phyloP scores from a whole-genome alignment of 768 basidiomycete genomes.

The Exidia glandulosa region DNA sequence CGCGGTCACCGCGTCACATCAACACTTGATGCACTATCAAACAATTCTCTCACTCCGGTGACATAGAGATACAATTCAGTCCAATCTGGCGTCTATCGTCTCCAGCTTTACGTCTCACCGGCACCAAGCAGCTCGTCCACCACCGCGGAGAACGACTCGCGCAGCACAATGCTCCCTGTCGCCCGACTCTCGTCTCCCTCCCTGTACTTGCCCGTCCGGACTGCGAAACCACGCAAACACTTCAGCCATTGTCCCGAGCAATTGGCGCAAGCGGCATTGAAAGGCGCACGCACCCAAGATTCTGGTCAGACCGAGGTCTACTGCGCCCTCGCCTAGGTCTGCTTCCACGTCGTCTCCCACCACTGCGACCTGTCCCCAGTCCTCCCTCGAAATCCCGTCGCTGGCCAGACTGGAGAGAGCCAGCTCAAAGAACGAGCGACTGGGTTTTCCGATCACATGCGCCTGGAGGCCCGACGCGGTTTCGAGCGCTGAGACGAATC shows the following conservation, averaged over 20 bases:
- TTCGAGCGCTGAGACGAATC: slow-evolving; percentile 57
- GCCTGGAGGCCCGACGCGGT: slow-evolving; percentile 37
- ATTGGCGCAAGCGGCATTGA: not conserved
- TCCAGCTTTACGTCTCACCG: not conserved
- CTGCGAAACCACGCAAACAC: slow-evolving; percentile 22
- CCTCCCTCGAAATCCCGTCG: slow-evolving; percentile 8
- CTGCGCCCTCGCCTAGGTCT: slow-evolving; percentile 53
- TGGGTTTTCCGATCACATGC: slow-evolving; percentile 55
- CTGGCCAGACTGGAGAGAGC: slow-evolving; percentile 35
- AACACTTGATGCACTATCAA: not conserved
- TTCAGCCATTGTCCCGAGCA: slow-evolving; percentile 4
- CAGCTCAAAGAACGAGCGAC: slow-evolving; percentile 44
- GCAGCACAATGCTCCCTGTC: slow-evolving; percentile 33
- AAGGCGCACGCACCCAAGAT: slow-evolving; percentile 40
- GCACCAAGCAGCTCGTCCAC: slow-evolving; percentile 32
- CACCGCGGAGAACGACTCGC: slow-evolving; percentile 41
- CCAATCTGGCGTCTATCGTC: not conserved
- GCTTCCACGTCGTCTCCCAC: slow-evolving; percentile 58
- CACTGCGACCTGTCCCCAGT: slow-evolving; percentile 30
- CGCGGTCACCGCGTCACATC: not conserved
- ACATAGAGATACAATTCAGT: not conserved
- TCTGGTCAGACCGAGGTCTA: slow-evolving; percentile 49
- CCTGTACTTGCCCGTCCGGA: slow-evolving; percentile 62
- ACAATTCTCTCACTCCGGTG: not conserved
- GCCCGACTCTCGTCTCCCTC: slow-evolving; percentile 39